Conservation (phyloP, 2,329 filamentous ascomycete species). For the Beauveria sp. region DNA sequence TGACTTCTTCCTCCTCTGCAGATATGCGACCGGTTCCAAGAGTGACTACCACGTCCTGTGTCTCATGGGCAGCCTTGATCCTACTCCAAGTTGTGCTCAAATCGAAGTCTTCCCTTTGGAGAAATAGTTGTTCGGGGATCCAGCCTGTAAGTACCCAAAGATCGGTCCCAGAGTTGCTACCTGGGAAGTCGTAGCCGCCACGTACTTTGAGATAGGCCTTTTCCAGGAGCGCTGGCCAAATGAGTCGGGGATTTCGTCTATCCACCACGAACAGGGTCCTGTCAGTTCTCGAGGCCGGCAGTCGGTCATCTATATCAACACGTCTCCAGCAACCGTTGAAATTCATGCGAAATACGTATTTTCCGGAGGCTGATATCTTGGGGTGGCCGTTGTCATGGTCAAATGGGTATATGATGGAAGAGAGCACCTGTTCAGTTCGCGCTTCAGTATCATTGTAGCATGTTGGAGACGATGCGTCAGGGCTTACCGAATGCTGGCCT, state of each 20-base stretch:
- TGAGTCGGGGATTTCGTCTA: conserved; percentile 66
- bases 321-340: conserved; percentile 91
- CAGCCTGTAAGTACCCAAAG: conserved; percentile 88
- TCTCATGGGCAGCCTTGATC: conserved; percentile 64
- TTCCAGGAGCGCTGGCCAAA: conserved; percentile 90
- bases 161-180: conserved; percentile 94
- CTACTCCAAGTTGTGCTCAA: conserved; percentile 70
- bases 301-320: conserved; percentile 80
- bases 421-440: conserved; percentile 48
- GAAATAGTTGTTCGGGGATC: conserved; percentile 92
- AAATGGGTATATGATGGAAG: conserved; percentile 68
- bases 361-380: conserved; percentile 66
- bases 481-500: conserved; percentile 57
- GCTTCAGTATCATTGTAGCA: neutral
- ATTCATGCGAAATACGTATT: conserved; percentile 85
- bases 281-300: conserved; percentile 68
- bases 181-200: conserved; percentile 94
- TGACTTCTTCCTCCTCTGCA: conserved; percentile 63
- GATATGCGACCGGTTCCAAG: conserved; percentile 83
- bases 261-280: conserved; percentile 83
- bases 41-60: conserved; percentile 78
- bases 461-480: neutral
- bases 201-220: conserved; percentile 95
- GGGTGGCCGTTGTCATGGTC: conserved; percentile 52
- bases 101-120: conserved; percentile 75